phyloP scores from a whole-genome alignment of 164 flowering plant genomes.

The Euptelea pleiosperma region DNA sequence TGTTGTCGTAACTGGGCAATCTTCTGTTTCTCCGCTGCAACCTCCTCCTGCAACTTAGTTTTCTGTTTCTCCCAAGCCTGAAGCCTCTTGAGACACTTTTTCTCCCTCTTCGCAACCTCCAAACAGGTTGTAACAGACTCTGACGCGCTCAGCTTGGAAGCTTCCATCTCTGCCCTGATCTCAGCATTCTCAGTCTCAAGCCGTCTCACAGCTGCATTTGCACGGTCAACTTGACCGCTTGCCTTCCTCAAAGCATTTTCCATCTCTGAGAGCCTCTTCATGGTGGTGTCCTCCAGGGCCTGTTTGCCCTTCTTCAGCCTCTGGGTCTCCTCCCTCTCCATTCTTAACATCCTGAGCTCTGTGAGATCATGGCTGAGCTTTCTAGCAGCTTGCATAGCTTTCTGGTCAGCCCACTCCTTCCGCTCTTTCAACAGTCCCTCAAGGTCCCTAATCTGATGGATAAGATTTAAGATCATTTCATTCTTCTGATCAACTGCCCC shows the following conservation, averaged over 20 bases:
- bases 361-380: slow-evolving; percentile 81
- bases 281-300: slow-evolving; percentile 73
- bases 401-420: slow-evolving; percentile 96
- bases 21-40: slow-evolving; percentile 65
- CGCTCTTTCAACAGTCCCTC: slow-evolving; percentile 80
- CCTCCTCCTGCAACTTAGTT: slow-evolving; percentile 77
- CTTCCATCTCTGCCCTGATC: slow-evolving; percentile 96
- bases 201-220: slow-evolving; percentile 80
- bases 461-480: slow-evolving; percentile 55
- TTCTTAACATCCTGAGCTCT: slow-evolving; percentile 82
- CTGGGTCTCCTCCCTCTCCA: slow-evolving; percentile 89
- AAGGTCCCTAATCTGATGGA: slow-evolving; percentile 74
- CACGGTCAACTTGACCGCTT: slow-evolving; percentile 85
- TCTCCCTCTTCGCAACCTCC: slow-evolving; percentile 90
- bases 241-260: slow-evolving; percentile 91
- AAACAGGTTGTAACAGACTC: slow-evolving; percentile 73
- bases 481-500: slow-evolving; percentile 60
- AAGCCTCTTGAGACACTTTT: slow-evolving; percentile 75
- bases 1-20: slow-evolving; percentile 52
- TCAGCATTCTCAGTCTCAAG: slow-evolving; percentile 97
- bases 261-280: slow-evolving; percentile 88
- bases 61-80: slow-evolving; percentile 91
- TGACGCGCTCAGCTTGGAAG: slow-evolving; percentile 88
- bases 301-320: slow-evolving; percentile 84
- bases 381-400: slow-evolving; percentile 98